Conservation (phyloP, 176 grass and related monocot genomes). For the Musa acuminata region DNA sequence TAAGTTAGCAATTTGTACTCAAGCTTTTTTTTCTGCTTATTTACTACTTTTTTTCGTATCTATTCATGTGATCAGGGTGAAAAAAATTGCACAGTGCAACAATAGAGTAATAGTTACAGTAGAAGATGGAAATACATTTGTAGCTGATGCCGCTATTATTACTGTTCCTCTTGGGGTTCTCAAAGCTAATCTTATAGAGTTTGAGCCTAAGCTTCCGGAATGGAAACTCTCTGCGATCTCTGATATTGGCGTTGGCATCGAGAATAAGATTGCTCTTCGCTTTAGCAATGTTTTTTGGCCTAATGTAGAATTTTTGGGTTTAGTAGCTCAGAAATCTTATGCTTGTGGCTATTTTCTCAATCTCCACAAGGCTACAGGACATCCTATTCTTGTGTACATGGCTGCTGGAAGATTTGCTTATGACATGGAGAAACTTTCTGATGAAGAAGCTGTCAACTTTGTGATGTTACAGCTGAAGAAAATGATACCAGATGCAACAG, state of each 20-base stretch:
- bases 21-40: too few species aligned
- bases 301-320: conserved; percentile 70
- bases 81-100: conserved; percentile 30
- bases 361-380: conserved; percentile 82
- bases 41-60: too few species aligned
- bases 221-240: conserved; percentile 83
- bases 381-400: conserved; percentile 84
- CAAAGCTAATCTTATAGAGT: conserved; percentile 82
- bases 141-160: conserved; percentile 68
- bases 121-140: conserved; percentile 49
- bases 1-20: too few species aligned
- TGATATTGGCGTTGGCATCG: conserved; percentile 58
- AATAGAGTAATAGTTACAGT: conserved; percentile 52
- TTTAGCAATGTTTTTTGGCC: conserved; percentile 84
- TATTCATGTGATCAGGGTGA: too few species aligned
- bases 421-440: conserved; percentile 63
- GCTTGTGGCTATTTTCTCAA: conserved; percentile 89
- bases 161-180: conserved; percentile 87
- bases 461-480: conserved; percentile 63
- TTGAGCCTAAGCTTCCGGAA: conserved; percentile 60
- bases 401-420: conserved; percentile 72
- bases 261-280: conserved; percentile 86
- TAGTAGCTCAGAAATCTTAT: conserved; percentile 53
- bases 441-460: conserved; percentile 46
- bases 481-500: conserved; percentile 56